Conservation (phyloP, 352 stramenopile genomes). For the Globisporangium rhizosaccharum region DNA sequence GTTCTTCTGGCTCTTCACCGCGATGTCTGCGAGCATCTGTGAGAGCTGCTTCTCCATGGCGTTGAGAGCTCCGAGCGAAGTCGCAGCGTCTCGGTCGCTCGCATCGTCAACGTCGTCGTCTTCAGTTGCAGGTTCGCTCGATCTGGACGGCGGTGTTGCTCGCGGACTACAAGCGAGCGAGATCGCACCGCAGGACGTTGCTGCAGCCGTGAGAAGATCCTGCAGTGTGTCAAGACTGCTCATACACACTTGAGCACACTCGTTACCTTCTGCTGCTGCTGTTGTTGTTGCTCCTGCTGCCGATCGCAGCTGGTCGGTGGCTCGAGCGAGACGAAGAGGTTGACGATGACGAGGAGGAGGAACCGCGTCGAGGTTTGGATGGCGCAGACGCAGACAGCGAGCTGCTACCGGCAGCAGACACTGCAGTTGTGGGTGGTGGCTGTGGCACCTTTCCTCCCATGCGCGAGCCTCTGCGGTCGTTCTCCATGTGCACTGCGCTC, state of each 20-base stretch:
- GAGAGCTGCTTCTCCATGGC: conserved; percentile 26
- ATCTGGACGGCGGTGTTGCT: conserved; percentile 12
- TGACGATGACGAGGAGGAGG: not conserved
- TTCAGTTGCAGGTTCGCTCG: conserved; percentile 32
- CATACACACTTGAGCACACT: not conserved
- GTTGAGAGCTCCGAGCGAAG: conserved; percentile 5
- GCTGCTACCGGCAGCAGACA: not conserved
- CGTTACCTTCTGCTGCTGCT: conserved; percentile 9
- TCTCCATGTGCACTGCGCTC: too few relatives aligned
- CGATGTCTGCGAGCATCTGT: conserved; percentile 31
- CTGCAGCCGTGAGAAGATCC: not conserved
- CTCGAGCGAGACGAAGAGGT: conserved; percentile 1
- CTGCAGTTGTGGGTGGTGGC: conserved; percentile 10
- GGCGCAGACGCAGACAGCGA: not conserved
- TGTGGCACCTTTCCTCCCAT: conserved; percentile 8
- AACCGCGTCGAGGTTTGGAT: not conserved
- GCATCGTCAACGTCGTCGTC: conserved; percentile 10
- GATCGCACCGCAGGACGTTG: not conserved
- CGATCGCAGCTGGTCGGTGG: not conserved
- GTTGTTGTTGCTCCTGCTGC: conserved; percentile 10
- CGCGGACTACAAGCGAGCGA: conserved; percentile 14
- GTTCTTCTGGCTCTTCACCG: conserved; percentile 33
- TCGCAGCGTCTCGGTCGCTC: not conserved
- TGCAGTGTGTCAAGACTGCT: not conserved
- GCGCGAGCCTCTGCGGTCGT: not conserved